Evolutionary conservation across 257 asterid genomes (phyloP).

Genomic region (Fraxinus quadrangulata): DNA sequence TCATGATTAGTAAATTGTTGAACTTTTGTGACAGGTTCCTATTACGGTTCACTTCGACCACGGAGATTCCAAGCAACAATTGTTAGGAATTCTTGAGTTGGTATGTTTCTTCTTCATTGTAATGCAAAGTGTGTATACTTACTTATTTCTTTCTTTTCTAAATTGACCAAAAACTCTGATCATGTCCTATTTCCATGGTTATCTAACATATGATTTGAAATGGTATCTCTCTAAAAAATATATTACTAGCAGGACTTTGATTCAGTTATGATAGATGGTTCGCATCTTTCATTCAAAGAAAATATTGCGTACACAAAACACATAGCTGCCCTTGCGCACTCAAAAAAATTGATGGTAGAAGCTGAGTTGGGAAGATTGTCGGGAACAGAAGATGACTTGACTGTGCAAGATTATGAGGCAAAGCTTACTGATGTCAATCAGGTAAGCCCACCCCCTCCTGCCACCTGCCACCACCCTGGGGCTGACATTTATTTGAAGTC

Average conservation of each 20-base stretch:
- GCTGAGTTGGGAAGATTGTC: slow-evolving; percentile 99
- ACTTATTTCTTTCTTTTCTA: neutral
- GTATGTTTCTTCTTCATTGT: slow-evolving; percentile 44
- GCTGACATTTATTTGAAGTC: slow-evolving; percentile 2
- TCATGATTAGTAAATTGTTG: slow-evolving; percentile 13
- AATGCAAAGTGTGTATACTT: neutral
- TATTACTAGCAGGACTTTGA: slow-evolving; percentile 73
- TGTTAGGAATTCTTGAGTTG: slow-evolving; percentile 81
- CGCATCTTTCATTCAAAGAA: slow-evolving; percentile 75
- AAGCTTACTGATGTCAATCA: slow-evolving; percentile 81
- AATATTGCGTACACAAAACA: slow-evolving; percentile 74
- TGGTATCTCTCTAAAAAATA: slow-evolving; percentile 10
- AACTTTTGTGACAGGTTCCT: slow-evolving; percentile 69
- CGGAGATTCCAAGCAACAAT: slow-evolving; percentile 82
- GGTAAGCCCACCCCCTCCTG: slow-evolving; percentile 38
- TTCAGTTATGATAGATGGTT: slow-evolving; percentile 95
- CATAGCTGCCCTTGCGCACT: slow-evolving; percentile 63
- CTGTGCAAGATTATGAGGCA: slow-evolving; percentile 89
- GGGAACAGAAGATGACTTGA: slow-evolving; percentile 94
- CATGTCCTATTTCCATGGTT: slow-evolving; percentile 9
- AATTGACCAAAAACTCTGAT: slow-evolving; percentile 2
- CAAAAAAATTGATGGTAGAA: slow-evolving; percentile 70
- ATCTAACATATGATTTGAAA: slow-evolving; percentile 10
- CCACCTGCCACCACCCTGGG: neutral
- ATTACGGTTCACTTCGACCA: slow-evolving; percentile 96